These are phyloP conservation scores for Talaromyces marneffei DNA, from an alignment of 2,329 filamentous ascomycete genomes.

Conservation along the genomic window DNA sequence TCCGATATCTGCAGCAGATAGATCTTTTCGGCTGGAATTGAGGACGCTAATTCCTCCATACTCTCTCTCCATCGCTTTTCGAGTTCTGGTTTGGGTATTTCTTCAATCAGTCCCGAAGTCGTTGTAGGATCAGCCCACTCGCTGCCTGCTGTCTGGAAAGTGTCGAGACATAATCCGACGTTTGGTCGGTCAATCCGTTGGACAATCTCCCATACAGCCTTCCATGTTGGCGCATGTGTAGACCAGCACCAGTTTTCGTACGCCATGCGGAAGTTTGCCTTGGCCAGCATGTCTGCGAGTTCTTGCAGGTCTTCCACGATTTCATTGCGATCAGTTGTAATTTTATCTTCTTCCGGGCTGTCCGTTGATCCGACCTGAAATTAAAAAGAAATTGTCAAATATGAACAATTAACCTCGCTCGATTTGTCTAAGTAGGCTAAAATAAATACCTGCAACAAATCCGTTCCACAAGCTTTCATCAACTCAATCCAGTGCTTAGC, in stretches of 20 bases:
- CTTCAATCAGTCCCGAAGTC: slow-evolving; percentile 52
- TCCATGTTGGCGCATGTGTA: slow-evolving; percentile 63
- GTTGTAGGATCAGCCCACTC: slow-evolving; percentile 70
- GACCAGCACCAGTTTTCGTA: slow-evolving; percentile 85
- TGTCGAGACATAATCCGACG: slow-evolving; percentile 69
- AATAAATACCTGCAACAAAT: slow-evolving; percentile 58
- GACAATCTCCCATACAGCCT: slow-evolving; percentile 64
- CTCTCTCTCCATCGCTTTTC: slow-evolving; percentile 49
- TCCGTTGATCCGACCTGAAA: slow-evolving; percentile 58
- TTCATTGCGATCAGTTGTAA: slow-evolving; percentile 45
- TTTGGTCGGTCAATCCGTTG: slow-evolving; percentile 57
- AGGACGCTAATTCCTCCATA: slow-evolving; percentile 50
- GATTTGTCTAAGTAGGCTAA: too few species aligned
- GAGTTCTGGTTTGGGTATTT: slow-evolving; percentile 42
- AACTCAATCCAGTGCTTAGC: slow-evolving; percentile 64
- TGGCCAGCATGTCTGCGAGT: slow-evolving; percentile 57
- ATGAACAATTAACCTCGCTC: too few species aligned
- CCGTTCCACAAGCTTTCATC: slow-evolving; percentile 64
- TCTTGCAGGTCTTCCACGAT: slow-evolving; percentile 58
- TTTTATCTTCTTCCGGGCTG: slow-evolving; percentile 45
- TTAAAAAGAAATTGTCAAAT: too few species aligned
- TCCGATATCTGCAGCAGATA: slow-evolving; percentile 70
- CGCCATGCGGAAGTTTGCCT: slow-evolving; percentile 56
- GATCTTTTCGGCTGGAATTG: slow-evolving; percentile 63
- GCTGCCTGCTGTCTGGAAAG: slow-evolving; percentile 66